phyloP scores from a whole-genome alignment of 2,329 filamentous ascomycete genomes.

The Metarhizium humberi region DNA sequence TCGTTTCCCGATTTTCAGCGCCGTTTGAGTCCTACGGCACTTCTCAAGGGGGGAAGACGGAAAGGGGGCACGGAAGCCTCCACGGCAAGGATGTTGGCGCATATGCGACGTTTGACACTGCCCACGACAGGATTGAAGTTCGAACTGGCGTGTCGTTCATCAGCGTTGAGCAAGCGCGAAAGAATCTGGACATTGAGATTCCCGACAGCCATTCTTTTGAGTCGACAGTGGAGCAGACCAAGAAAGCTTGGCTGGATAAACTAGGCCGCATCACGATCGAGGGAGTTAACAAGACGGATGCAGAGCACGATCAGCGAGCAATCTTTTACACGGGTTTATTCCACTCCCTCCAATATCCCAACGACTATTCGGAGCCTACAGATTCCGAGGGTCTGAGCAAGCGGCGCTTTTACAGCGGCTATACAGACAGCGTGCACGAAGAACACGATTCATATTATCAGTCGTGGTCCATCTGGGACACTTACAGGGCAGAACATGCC shows the following conservation, averaged over 20 bases:
- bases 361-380: slow-evolving; percentile 35
- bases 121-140: slow-evolving; percentile 27
- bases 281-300: slow-evolving; percentile 30
- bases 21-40: slow-evolving; percentile 29
- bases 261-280: slow-evolving; percentile 31
- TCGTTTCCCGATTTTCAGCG: slow-evolving; percentile 35
- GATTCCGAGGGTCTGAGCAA: slow-evolving; percentile 9
- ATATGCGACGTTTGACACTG: slow-evolving; percentile 28
- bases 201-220: slow-evolving; percentile 26
- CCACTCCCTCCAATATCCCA: slow-evolving; percentile 37
- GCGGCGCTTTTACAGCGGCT: slow-evolving; percentile 34
- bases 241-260: slow-evolving; percentile 35
- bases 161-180: slow-evolving; percentile 35
- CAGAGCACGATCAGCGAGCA: slow-evolving; percentile 30
- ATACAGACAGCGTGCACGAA: slow-evolving; percentile 33
- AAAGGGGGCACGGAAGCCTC: slow-evolving; percentile 11
- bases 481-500: slow-evolving; percentile 36
- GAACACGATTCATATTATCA: slow-evolving; percentile 37
- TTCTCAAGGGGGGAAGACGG: slow-evolving; percentile 18
- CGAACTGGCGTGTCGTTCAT: slow-evolving; percentile 36
- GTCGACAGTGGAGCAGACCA: slow-evolving; percentile 27
- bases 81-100: slow-evolving; percentile 28
- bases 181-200: slow-evolving; percentile 33
- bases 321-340: slow-evolving; percentile 38
- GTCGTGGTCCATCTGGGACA: slow-evolving; percentile 42